A percentile compares a stretch with the other conserved stretches of the same genome.
These are phyloP conservation scores for Emydomyces testavorans DNA, from an alignment of 2,329 filamentous ascomycete genomes.

Conservation along the genomic window DNA sequence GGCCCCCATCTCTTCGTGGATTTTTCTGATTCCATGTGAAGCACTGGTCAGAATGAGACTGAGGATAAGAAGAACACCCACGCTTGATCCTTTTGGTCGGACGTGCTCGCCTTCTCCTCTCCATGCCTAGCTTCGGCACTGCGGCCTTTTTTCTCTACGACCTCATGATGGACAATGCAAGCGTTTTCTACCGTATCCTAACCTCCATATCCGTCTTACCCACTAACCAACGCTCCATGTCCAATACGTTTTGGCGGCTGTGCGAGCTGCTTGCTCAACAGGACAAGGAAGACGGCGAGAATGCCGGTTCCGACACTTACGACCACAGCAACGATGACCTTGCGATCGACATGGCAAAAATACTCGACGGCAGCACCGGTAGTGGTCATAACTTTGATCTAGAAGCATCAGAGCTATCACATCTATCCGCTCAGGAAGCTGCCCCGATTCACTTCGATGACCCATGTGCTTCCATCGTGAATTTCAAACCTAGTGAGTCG, in stretches of 20 bases:
- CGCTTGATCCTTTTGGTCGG: background rate
- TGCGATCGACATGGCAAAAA: background rate
- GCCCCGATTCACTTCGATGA: slow-evolving; percentile 76
- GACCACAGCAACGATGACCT: background rate
- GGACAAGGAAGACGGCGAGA: background rate
- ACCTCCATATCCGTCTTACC: slow-evolving; percentile 2
- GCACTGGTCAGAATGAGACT: background rate
- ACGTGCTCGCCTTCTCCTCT: background rate
- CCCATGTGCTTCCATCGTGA: slow-evolving; percentile 71
- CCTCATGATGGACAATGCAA: slow-evolving; percentile 6
- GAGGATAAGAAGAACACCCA: background rate
- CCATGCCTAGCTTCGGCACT: background rate
- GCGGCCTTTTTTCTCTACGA: background rate
- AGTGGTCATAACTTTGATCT: slow-evolving; percentile 21
- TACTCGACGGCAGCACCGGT: background rate
- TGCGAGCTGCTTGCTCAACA: slow-evolving; percentile 13
- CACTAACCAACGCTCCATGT: slow-evolving; percentile 7
- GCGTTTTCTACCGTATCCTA: slow-evolving; percentile 11
- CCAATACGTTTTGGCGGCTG: slow-evolving; percentile 10
- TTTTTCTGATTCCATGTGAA: background rate
- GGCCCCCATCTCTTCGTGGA: background rate
- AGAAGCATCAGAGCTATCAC: slow-evolving; percentile 23
- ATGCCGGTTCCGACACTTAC: background rate
- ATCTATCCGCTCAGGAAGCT: slow-evolving; percentile 27
- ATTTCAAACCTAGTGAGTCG: slow-evolving; percentile 73